Percentiles rank a stretch among this genome's conserved stretches.
These are phyloP conservation scores for Xylariales sp. DNA, from an alignment of 2,329 filamentous ascomycete species.

Conservation along the genomic window DNA sequence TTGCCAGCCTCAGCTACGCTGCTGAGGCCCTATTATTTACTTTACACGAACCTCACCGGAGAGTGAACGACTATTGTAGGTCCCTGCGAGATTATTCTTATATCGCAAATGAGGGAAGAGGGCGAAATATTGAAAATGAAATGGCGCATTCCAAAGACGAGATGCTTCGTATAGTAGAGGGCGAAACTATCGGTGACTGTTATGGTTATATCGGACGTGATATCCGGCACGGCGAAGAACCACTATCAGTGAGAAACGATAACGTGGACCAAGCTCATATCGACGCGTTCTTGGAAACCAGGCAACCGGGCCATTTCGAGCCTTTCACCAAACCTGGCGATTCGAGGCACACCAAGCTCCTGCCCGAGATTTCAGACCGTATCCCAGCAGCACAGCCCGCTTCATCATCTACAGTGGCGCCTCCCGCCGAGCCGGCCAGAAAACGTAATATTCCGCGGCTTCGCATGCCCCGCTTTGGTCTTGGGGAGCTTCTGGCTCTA, in stretches of 20 bases:
- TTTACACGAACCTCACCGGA: conserved; percentile 34
- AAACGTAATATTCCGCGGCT: conserved; percentile 19
- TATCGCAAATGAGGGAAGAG: background rate
- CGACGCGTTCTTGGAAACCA: conserved; percentile 34
- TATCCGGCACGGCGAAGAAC: conserved; percentile 33
- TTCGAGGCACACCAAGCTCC: background rate
- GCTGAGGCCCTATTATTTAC: conserved; percentile 39
- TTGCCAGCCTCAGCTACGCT: conserved; percentile 35
- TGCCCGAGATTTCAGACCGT: background rate
- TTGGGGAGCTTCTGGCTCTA: background rate
- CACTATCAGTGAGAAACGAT: conserved; percentile 21
- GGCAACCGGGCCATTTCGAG: conserved; percentile 34
- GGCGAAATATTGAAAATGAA: background rate
- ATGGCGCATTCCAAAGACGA: background rate
- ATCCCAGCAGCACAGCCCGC: background rate
- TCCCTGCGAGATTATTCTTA: conserved; percentile 28
- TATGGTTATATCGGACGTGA: conserved; percentile 28
- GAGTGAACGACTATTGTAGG: conserved; percentile 16
- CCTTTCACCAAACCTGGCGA: conserved; percentile 28
- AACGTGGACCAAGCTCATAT: background rate
- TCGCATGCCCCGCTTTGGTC: background rate
- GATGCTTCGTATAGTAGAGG: too few relatives aligned
- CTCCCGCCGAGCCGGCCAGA: background rate
- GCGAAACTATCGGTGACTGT: background rate
- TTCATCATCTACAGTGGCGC: background rate